Base-by-base conservation (phyloP, 169 alveolate genomes). In the Babesia divergens region DNA sequence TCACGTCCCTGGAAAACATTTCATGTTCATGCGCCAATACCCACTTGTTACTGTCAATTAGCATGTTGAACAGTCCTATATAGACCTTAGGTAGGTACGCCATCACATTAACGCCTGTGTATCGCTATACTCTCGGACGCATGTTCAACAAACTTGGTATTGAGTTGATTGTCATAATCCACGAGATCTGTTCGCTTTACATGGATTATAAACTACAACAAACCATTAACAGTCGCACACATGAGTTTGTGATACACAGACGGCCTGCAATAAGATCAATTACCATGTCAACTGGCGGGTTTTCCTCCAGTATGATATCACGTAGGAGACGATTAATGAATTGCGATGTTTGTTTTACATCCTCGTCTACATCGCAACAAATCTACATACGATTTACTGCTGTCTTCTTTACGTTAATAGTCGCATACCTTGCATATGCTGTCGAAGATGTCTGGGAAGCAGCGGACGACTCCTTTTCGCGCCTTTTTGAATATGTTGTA, bases 331-430 rank as follows among this genome's bases (percentile, higher is more conserved):
- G 80, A 56, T 84, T 85, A 29, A 88, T 65, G 52, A 77, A 69
- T 35, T 68, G 80, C 37, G 88, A 76, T n/a, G 87, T 85, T 43
- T 70, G 79, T 64, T 76, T 83, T 6, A 88, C 93, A 88, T 88
- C 87, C 1, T 84, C 89, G 67, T 87, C 89, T 7, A 71, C 29
- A 54, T 88, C 93, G 18, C 89, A 83, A 52, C 75, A 82, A n/a
- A 77, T 29, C 86, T 77, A 74, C 6, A 29, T 38, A 18, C n/a
- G 37, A 47, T 42, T n/a, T 8, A 14, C 31, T 0, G 59, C 6
- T 55, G 13, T 51, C 1, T 1, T 35, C 38, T 14, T 34, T n/a
- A 50, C 18, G n/a, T 11, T 20, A 8, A 28, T 11, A 14, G 13
- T 31, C 31, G 4, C 53, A 4, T 35, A 83, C 88, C 53, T 87